These are phyloP conservation scores for Globisporangium takayamanum DNA, from an alignment of 352 stramenopile genomes.

Conservation along the genomic window DNA sequence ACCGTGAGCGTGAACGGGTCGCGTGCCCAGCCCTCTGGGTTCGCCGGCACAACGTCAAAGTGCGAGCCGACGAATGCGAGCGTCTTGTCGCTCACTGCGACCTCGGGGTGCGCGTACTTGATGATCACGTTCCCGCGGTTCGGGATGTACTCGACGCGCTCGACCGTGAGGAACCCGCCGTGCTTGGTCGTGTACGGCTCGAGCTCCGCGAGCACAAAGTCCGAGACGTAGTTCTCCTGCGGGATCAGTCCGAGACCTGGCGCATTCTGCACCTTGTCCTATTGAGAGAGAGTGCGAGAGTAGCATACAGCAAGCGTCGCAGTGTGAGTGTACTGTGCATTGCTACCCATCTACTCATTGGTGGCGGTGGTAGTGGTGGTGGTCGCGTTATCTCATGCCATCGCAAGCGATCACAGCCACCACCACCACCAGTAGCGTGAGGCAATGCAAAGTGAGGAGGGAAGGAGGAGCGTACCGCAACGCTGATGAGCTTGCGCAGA, in stretches of 20 bases:
- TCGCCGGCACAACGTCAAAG: slow-evolving; percentile 92
- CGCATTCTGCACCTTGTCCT: slow-evolving; percentile 70
- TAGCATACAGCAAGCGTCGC: background rate
- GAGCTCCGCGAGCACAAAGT: slow-evolving; percentile 84
- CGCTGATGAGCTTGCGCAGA: slow-evolving; percentile 81
- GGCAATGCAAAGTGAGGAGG: background rate
- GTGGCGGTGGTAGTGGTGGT: no score
- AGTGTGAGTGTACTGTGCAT: background rate
- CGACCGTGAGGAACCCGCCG: slow-evolving; percentile 51
- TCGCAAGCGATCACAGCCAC: background rate
- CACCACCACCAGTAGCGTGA: background rate
- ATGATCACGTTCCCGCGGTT: slow-evolving; percentile 90
- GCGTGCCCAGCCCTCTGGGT: slow-evolving; percentile 83
- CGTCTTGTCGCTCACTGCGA: slow-evolving; percentile 48
- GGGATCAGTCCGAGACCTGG: slow-evolving; percentile 64
- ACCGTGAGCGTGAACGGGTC: slow-evolving; percentile 86
- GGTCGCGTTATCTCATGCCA: no score
- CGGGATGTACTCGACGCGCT: slow-evolving; percentile 79
- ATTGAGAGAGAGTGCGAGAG: background rate
- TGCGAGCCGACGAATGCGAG: slow-evolving; percentile 86
- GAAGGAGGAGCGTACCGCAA: slow-evolving; percentile 41
- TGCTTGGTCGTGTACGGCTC: slow-evolving; percentile 74
- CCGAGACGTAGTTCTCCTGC: slow-evolving; percentile 82
- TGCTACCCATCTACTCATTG: no score
- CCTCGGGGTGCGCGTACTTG: slow-evolving; percentile 64